Evolutionary conservation across 2,329 filamentous ascomycete genomes (phyloP).

Genomic region (Simplicillium aogashimaense): DNA sequence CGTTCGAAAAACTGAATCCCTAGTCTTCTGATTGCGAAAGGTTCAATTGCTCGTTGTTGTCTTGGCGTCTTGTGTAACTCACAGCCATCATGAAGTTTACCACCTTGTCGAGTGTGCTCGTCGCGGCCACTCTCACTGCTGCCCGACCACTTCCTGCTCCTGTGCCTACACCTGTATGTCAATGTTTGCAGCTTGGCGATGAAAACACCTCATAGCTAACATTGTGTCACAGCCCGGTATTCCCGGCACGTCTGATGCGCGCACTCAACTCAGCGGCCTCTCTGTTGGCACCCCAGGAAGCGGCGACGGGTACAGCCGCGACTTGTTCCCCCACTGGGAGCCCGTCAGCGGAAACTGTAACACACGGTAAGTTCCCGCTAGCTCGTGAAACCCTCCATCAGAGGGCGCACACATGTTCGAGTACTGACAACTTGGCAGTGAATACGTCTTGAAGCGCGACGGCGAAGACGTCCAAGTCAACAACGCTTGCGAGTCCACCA

Average conservation of each 20-base stretch:
- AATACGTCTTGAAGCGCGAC: constrained; percentile 65
- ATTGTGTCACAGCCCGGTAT: constrained; percentile 41
- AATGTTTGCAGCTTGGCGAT: no score
- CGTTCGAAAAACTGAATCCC: no score
- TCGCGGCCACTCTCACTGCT: no score
- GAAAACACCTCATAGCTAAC: background rate
- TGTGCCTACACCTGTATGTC: no score
- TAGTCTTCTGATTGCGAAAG: no score
- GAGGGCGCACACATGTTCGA: background rate
- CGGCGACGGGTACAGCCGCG: constrained; percentile 50
- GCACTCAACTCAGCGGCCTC: constrained; percentile 45
- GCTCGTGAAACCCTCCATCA: background rate
- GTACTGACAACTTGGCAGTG: constrained; percentile 21
- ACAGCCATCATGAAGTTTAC: no score
- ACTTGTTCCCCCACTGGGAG: constrained; percentile 63
- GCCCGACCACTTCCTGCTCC: no score
- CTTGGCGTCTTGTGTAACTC: no score
- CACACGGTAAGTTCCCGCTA: constrained; percentile 35
- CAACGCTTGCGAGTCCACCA: constrained; percentile 50
- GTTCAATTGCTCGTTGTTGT: no score
- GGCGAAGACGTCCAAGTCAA: constrained; percentile 52
- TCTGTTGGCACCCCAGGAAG: constrained; percentile 46
- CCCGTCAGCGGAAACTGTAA: constrained; percentile 58
- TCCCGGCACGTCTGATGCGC: constrained; percentile 47
- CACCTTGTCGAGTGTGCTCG: no score